phyloP scores from a whole-genome alignment of 140 eudicot genomes.

The Senecio squalidus region DNA sequence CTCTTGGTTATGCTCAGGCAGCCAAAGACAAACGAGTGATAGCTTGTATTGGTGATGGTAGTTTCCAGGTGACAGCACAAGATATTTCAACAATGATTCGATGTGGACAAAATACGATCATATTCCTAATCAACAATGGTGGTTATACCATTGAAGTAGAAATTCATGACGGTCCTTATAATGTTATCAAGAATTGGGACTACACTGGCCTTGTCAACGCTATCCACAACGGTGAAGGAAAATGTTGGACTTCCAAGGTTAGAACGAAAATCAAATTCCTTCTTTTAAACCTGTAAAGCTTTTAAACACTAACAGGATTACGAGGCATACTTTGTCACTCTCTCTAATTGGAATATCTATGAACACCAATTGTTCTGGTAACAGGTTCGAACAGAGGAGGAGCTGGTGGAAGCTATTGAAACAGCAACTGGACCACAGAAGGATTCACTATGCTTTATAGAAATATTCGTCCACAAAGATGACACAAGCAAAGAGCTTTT shows the following conservation, averaged over 20 bases:
- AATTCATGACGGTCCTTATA: constrained; percentile 94
- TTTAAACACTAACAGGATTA: no score
- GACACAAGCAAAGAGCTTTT: constrained; percentile 86
- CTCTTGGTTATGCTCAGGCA: constrained; percentile 92
- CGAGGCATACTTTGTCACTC: neutral
- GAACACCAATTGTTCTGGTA: neutral
- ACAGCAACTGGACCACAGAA: constrained; percentile 46
- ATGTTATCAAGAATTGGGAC: constrained; percentile 88
- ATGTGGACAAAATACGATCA: constrained; percentile 58
- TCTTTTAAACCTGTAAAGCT: no score
- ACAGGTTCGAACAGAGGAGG: constrained; percentile 77
- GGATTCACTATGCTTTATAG: constrained; percentile 78
- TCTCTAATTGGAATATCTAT: neutral
- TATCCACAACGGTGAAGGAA: constrained; percentile 74
- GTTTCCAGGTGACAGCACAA: constrained; percentile 92
- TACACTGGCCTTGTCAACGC: constrained; percentile 80
- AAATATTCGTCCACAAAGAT: constrained; percentile 67
- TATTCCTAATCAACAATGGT: constrained; percentile 89
- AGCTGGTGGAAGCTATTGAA: constrained; percentile 60
- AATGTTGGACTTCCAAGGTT: constrained; percentile 90
- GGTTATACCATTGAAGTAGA: constrained; percentile 94
- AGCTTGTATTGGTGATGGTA: constrained; percentile 87
- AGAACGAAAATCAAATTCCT: constrained; percentile 2
- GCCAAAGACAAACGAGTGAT: constrained; percentile 75
- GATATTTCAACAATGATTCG: constrained; percentile 90